phyloP scores from a whole-genome alignment of 805 yeast species.

The Nakazawaea peltata region DNA sequence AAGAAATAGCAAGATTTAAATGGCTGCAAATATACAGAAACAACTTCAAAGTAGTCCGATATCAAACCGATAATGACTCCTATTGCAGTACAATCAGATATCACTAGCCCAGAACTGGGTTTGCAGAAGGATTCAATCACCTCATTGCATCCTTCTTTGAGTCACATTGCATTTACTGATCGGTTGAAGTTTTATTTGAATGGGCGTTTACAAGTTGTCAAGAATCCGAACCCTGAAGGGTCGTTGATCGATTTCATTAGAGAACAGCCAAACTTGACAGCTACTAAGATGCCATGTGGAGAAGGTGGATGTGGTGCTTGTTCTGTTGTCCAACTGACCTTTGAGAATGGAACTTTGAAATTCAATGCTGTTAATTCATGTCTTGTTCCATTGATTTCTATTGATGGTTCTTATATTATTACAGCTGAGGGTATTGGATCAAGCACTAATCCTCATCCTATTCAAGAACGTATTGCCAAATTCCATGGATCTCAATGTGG shows the following conservation, averaged over 20 bases:
- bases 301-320: conserved; percentile 48
- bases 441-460: conserved; percentile 32
- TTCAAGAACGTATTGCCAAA: conserved; percentile 40
- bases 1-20: too few species aligned
- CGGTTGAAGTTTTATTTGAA: conserved; percentile 28
- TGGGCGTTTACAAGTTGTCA: conserved; percentile 26
- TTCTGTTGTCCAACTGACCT: conserved; percentile 31
- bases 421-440: conserved; percentile 42
- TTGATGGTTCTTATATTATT: conserved; percentile 37
- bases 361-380: conserved; percentile 37
- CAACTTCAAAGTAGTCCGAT: too few species aligned
- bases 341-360: conserved; percentile 19
- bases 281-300: conserved; percentile 40
- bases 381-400: conserved; percentile 34
- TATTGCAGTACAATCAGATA: not conserved
- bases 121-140: conserved; percentile 9
- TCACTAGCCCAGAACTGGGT: not conserved
- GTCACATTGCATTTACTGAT: conserved; percentile 19
- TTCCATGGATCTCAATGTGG: conserved; percentile 46
- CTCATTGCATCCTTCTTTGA: conserved; percentile 15
- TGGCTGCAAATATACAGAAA: too few species aligned
- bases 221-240: conserved; percentile 34
- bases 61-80: too few species aligned
- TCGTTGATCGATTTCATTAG: conserved; percentile 36
- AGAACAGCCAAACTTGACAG: conserved; percentile 26